Conservation (phyloP, 257 asterid species). For the Osmanthus fragrans region DNA sequence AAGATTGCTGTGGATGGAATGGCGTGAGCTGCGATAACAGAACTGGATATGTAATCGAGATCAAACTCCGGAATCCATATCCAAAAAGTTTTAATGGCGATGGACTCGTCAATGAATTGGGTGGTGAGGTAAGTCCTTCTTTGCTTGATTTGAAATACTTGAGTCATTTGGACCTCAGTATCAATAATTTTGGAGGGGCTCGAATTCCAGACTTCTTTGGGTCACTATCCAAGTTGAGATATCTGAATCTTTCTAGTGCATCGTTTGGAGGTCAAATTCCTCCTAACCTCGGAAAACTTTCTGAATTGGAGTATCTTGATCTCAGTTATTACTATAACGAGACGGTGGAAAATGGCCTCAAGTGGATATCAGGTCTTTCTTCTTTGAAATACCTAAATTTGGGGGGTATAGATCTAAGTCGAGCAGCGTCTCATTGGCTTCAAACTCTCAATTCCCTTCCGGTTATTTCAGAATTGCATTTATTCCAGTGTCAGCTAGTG, state of each 20-base stretch:
- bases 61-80: slow-evolving; percentile 28
- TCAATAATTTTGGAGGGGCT: slow-evolving; percentile 38
- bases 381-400: slow-evolving; percentile 31
- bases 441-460: slow-evolving; percentile 25
- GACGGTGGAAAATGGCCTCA: slow-evolving; percentile 21
- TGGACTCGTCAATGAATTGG: background rate
- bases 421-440: slow-evolving; percentile 32
- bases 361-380: slow-evolving; percentile 31
- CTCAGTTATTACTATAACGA: slow-evolving; percentile 17
- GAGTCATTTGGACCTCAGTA: slow-evolving; percentile 40
- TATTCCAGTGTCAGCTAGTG: slow-evolving; percentile 31
- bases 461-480: slow-evolving; percentile 35
- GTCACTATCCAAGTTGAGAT: slow-evolving; percentile 23
- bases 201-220: slow-evolving; percentile 35
- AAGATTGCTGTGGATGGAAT: slow-evolving; percentile 37
- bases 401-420: slow-evolving; percentile 26
- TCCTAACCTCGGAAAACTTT: slow-evolving; percentile 27
- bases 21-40: slow-evolving; percentile 37
- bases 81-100: background rate
- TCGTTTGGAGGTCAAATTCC: slow-evolving; percentile 35
- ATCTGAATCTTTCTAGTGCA: slow-evolving; percentile 40
- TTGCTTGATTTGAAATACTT: slow-evolving; percentile 28
- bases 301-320: slow-evolving; percentile 32
- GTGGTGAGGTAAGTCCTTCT: slow-evolving; percentile 36
- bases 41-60: slow-evolving; percentile 28